Conservation (phyloP, 1,284 basidiomycete species). For the Meira nashicola region DNA sequence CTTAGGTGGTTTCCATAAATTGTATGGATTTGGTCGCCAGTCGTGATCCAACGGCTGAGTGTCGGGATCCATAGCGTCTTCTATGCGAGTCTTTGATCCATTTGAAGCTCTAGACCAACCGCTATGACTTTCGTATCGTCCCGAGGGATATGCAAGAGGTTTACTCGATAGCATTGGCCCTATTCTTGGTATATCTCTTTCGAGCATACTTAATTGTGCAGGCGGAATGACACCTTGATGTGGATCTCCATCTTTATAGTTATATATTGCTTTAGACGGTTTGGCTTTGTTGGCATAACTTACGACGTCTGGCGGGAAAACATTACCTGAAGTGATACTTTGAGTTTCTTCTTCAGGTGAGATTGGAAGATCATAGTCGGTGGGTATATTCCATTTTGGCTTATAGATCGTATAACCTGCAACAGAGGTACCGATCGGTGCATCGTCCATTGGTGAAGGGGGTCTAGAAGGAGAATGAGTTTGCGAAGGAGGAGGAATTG, state of each 20-base stretch:
- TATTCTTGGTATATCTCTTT: background rate
- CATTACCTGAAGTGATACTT: background rate
- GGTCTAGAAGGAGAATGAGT: background rate
- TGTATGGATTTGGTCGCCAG: slow-evolving; percentile 30
- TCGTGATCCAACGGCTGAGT: slow-evolving; percentile 31
- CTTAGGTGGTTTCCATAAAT: slow-evolving; percentile 37
- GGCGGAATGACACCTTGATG: slow-evolving; percentile 15
- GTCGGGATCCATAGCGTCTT: slow-evolving; percentile 31
- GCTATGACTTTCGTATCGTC: slow-evolving; percentile 18
- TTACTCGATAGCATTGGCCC: slow-evolving; percentile 4
- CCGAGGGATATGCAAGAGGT: slow-evolving; percentile 22
- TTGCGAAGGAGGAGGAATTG: background rate
- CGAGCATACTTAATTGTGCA: slow-evolving; percentile 6
- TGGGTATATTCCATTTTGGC: background rate
- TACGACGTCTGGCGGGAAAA: background rate
- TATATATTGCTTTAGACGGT: background rate
- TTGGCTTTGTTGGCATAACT: background rate
- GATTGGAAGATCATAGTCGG: background rate
- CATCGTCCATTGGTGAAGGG: background rate
- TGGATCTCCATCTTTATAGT: slow-evolving; percentile 14
- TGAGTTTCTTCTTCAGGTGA: background rate
- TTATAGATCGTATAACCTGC: background rate
- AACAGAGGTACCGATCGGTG: background rate
- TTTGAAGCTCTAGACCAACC: slow-evolving; percentile 25
- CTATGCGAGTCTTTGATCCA: slow-evolving; percentile 26